A percentile compares a stretch with the other conserved stretches of the same genome.
These are phyloP conservation scores for Amanita molliuscula DNA, from an alignment of 768 basidiomycete species.

Conservation along the genomic window DNA sequence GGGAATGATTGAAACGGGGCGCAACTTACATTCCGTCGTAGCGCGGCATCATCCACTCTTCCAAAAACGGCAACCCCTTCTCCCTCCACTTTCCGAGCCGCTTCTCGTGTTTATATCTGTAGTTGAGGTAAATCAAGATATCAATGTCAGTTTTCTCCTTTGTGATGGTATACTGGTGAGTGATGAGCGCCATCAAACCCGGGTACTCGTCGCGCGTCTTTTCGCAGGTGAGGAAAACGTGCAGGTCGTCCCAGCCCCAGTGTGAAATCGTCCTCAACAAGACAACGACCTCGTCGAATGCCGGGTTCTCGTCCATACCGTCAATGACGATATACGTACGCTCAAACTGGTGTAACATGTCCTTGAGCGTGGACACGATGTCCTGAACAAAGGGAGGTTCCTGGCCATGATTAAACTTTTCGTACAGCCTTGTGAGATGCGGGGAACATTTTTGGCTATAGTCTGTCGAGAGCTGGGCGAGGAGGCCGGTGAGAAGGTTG, in stretches of 20 bases:
- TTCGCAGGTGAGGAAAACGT: neutral
- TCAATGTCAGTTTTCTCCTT: neutral
- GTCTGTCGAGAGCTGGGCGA: neutral
- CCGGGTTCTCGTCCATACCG: neutral
- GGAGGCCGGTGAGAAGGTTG: neutral
- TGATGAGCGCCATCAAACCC: neutral
- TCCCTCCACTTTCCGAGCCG: neutral
- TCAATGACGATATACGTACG: neutral
- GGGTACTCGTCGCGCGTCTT: neutral
- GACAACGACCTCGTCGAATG: neutral
- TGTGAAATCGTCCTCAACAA: neutral
- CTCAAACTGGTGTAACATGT: neutral
- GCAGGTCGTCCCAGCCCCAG: neutral
- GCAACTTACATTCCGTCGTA: neutral
- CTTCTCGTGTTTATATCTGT: neutral
- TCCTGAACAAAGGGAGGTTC: neutral
- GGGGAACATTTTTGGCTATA: neutral
- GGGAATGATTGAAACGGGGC: neutral
- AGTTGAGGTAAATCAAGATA: neutral
- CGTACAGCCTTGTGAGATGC: neutral
- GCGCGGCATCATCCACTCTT: neutral
- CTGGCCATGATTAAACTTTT: neutral
- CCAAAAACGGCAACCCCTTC: neutral
- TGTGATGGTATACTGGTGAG: conserved; percentile 1
- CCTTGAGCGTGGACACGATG: neutral